These are phyloP conservation scores for Peterozyma xylosa DNA, from an alignment of 805 yeast species.

Conservation along the genomic window DNA sequence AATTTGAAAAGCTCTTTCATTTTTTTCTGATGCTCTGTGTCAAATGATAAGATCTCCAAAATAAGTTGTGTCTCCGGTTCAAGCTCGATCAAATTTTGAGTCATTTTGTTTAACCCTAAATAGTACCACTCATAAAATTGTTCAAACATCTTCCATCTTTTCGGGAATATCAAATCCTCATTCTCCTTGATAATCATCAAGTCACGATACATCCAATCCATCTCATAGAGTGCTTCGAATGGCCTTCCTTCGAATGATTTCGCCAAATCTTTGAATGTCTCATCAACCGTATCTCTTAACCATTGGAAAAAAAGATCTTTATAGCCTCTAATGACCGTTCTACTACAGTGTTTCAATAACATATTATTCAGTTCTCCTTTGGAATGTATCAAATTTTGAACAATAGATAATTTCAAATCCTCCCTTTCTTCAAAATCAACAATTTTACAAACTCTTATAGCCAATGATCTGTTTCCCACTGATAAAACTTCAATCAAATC, in stretches of 20 bases:
- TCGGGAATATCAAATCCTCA: constrained; percentile 55
- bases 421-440: constrained; percentile 75
- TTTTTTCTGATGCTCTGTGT: constrained; percentile 54
- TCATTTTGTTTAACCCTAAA: constrained; percentile 50
- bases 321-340: constrained; percentile 49
- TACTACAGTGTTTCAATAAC: constrained; percentile 28
- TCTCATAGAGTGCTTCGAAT: constrained; percentile 56
- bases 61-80: constrained; percentile 80
- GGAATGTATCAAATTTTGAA: constrained; percentile 15
- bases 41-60: constrained; percentile 68
- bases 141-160: constrained; percentile 64
- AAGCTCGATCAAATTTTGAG: constrained; percentile 53
- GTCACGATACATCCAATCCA: constrained; percentile 83
- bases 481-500: constrained; percentile 68
- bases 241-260: constrained; percentile 39
- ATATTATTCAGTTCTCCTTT: constrained; percentile 8
- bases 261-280: constrained; percentile 61
- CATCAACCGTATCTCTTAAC: constrained; percentile 51
- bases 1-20: constrained; percentile 44
- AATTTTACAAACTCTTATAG: constrained; percentile 66
- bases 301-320: constrained; percentile 51
- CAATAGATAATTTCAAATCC: constrained; percentile 46
- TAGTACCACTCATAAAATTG: constrained; percentile 62
- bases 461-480: constrained; percentile 58
- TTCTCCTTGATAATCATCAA: constrained; percentile 56